Percentiles rank a stretch among this genome's conserved stretches.
phyloP scores from a whole-genome alignment of 805 yeast genomes.

The Starmerella sirachaensis region DNA sequence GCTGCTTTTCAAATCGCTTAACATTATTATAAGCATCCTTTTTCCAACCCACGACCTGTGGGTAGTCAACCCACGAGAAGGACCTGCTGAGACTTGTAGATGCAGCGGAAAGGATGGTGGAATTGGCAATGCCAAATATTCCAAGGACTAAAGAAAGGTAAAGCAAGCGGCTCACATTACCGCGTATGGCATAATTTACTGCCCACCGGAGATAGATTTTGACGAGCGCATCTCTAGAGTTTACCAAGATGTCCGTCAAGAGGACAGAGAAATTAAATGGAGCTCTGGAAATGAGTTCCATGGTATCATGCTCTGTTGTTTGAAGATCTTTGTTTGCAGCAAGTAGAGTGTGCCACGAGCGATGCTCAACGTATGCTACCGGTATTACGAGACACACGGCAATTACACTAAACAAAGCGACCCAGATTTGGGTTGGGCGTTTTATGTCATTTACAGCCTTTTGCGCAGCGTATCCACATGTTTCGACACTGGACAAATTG shows the following conservation, averaged over 20 bases:
- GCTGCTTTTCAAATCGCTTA: too few relatives aligned
- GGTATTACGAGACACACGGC: background rate
- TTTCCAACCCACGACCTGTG: too few relatives aligned
- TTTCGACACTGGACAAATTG: background rate
- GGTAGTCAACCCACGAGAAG: too few relatives aligned
- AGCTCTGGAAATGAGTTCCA: too few relatives aligned
- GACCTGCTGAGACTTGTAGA: too few relatives aligned
- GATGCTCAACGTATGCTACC: background rate
- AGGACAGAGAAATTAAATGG: too few relatives aligned
- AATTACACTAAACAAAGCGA: background rate
- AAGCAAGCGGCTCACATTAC: background rate
- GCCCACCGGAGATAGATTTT: background rate
- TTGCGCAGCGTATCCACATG: background rate
- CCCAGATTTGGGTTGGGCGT: background rate
- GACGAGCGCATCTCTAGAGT: background rate
- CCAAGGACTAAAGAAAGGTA: background rate
- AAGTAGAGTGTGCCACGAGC: background rate
- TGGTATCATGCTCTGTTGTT: too few relatives aligned
- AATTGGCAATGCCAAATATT: constrained; percentile 2
- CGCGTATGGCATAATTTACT: background rate
- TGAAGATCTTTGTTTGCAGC: background rate
- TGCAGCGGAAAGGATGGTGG: background rate
- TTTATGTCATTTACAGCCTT: background rate
- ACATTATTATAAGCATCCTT: too few relatives aligned
- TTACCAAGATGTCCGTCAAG: too few relatives aligned